Evolutionary conservation across 2,329 filamentous ascomycete species (phyloP), one percentile per base, ranked within the genome.

Genomic region (Colletotrichum sp.): DNA sequence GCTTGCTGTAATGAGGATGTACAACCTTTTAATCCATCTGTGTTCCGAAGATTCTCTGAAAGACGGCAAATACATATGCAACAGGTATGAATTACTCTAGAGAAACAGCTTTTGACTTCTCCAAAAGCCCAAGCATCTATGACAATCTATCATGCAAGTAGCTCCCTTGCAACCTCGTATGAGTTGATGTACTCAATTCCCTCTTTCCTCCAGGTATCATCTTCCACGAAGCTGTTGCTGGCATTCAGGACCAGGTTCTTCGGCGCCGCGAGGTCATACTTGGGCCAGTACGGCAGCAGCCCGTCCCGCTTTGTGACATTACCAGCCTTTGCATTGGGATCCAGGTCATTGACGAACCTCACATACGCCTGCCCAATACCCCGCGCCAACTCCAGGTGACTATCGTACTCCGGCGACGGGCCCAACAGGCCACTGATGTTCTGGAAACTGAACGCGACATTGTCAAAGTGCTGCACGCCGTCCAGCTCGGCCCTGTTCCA

Each of bases 391-490:
- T 74, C 74, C 13, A 74, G 77, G 56, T 88, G 84, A 26, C 79
- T 81, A 62, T 87, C 85, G 36, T 84, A 86, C 65, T 83, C 75
- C 1, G 87, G 87, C 26, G 87, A 83, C 0, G 87, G 84, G 0
- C 87, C 87, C n/a, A 89, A 79, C 28, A 85, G 74, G 0, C 87
- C 87, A 1, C 84, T 85, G 61, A 89, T 87, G 71, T 89, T 89
- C 78, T 89, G 86, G 79, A 90, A 89, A 75, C 84, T 86, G 78
- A 87, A 89, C 3, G 87, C 86, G 1, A 88, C 87, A 64, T 89
- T 89, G 77, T 84, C 83, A 69, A 89, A 89, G 75, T 90, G 88
- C 71, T 84, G 84, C 36, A 76, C 84, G 3, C 86, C 87, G 9
- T 84, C 83, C 75, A 85, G 84, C 16, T 82, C 82, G 4, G 79